Evolutionary conservation across 208 protist species (phyloP), one percentile per base, ranked within the genome.

Genomic region (Acanthamoeba rhysodes): DNA sequence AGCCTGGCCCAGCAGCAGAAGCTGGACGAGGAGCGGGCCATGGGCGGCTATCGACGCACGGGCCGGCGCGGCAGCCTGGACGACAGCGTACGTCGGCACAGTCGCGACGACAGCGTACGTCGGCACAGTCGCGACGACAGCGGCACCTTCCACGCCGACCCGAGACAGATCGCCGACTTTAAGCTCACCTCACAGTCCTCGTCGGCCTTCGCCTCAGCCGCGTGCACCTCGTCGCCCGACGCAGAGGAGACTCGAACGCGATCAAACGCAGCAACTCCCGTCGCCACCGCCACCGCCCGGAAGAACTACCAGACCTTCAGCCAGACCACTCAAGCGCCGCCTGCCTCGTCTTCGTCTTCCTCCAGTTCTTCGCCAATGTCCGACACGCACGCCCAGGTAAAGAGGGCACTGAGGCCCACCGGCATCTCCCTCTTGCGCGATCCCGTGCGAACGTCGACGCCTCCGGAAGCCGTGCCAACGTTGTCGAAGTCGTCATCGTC

Each of bases 141-240:
- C 27, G 14, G 7, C 24, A n/a, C 24, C 27, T 78, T 45, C 70
- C 6, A 48, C 8, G 32, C 9, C n/a, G 34, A 85, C 27, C 27
- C 0, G 48, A 8, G 29, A 1, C 48, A 24, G 34, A 53, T 85
- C 45, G 37, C 78, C 4, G 70, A 78, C 70, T 48, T 37, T n/a
- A 78, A 78, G 34, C 34, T 78, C n/a, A 18, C 24, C 1, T 78
- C 70, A 9, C 16, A 22, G 32, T 45, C 70, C 34, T 78, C 70
- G 24, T 78, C 70, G 14, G 8, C 70, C 70, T 78, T 78, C 37
- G n/a, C 70, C 16, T 78, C 70, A 9, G 18, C 70, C 34, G 7
- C 70, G 16, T 78, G 70, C 70, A 20, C 70, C 16, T 32, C 70
- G 16, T 78, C 70, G 70, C 70, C 70, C n/a, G 70, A 78, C n/a